Conservation (phyloP, 805 yeast genomes). For the Debaryomyces tyrocola region DNA sequence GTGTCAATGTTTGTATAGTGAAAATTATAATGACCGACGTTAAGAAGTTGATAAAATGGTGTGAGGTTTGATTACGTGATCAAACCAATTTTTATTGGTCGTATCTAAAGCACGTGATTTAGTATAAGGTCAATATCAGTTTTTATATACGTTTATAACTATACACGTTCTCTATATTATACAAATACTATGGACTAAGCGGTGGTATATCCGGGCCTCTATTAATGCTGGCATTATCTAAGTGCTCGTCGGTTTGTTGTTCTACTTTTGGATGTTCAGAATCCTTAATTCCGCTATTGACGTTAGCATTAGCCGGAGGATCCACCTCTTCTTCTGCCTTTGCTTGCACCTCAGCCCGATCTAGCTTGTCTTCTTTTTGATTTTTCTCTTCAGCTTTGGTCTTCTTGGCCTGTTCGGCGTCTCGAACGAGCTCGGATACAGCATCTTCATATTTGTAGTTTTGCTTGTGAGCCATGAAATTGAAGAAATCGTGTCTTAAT, state of each 20-base stretch:
- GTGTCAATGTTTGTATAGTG: slow-evolving; percentile 1
- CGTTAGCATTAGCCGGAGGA: background rate
- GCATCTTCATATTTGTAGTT: background rate
- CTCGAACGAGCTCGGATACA: background rate
- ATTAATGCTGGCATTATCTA: background rate
- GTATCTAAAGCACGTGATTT: background rate
- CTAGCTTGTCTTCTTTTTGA: too few relatives aligned
- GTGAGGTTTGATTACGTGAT: slow-evolving; percentile 12
- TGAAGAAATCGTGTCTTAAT: slow-evolving; percentile 21
- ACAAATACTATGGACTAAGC: too few relatives aligned
- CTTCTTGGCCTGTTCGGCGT: background rate
- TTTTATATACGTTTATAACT: too few relatives aligned
- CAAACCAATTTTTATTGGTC: slow-evolving; percentile 12
- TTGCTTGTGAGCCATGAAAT: slow-evolving; percentile 4
- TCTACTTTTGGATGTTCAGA: background rate
- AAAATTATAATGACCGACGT: background rate
- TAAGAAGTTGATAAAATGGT: slow-evolving; percentile 10
- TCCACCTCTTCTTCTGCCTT: too few relatives aligned
- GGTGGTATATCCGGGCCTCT: background rate
- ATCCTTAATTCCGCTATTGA: background rate
- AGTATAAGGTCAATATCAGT: background rate
- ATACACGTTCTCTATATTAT: too few relatives aligned
- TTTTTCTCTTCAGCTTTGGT: background rate
- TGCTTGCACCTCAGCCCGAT: too few relatives aligned
- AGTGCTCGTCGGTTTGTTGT: background rate